phyloP scores from a whole-genome alignment of 257 asterid species.

The Salvia hispanica region DNA sequence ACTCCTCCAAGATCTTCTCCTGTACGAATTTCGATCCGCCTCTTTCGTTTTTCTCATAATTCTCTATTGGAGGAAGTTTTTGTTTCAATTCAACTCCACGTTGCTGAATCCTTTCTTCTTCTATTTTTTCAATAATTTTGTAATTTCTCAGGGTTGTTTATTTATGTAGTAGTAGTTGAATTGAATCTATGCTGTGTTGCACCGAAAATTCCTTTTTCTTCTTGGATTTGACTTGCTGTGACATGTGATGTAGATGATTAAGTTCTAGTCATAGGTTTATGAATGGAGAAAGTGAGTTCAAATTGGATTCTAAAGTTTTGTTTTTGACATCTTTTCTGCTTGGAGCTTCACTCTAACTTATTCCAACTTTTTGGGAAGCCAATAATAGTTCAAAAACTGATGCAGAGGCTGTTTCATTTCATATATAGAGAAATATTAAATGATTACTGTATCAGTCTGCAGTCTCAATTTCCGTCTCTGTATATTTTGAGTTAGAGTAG shows the following conservation, averaged over 20 bases:
- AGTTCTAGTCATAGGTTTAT: neutral
- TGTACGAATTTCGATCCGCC: conserved; percentile 45
- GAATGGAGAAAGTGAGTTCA: neutral
- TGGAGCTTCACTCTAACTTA: conserved; percentile 19
- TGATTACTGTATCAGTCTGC: conserved; percentile 3
- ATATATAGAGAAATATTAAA: neutral
- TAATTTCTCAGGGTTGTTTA: neutral
- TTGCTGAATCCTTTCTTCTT: too few relatives aligned
- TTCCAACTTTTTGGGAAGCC: conserved; percentile 5
- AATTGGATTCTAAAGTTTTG: neutral
- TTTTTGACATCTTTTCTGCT: neutral
- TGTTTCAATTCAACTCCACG: too few relatives aligned
- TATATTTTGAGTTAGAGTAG: neutral
- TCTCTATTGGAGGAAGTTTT: too few relatives aligned
- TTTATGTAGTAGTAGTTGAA: neutral
- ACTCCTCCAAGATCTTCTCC: conserved; percentile 47
- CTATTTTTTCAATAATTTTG: too few relatives aligned
- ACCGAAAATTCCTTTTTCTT: neutral
- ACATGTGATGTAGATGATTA: conserved; percentile 17
- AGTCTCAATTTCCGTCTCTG: too few relatives aligned
- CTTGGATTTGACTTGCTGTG: neutral
- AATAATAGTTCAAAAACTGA: conserved; percentile 14
- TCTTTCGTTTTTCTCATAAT: too few relatives aligned
- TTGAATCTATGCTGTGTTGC: conserved; percentile 21
- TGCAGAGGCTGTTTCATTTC: conserved; percentile 15